Conservation (phyloP, 2,329 filamentous ascomycete genomes). For the Penicillium sp. region DNA sequence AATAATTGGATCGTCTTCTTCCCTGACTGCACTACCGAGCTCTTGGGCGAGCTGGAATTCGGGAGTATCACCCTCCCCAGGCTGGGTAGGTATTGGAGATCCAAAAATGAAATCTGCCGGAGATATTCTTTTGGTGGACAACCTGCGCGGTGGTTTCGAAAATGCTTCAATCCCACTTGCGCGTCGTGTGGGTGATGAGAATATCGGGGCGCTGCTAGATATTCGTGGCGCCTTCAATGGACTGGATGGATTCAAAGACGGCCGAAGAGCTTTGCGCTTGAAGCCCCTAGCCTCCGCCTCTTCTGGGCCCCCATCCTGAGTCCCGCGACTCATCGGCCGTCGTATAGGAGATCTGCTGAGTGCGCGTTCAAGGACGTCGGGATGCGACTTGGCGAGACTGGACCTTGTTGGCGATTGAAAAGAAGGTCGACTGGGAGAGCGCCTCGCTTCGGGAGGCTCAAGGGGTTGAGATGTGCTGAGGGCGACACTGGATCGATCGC, state of each 20-base stretch:
- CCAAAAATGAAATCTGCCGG: constrained; percentile 35
- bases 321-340: constrained; percentile 25
- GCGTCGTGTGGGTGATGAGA: constrained; percentile 31
- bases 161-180: constrained; percentile 40
- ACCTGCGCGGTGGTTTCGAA: constrained; percentile 40
- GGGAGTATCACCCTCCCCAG: constrained; percentile 26
- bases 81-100: constrained; percentile 25
- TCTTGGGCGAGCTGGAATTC: constrained; percentile 40
- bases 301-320: constrained; percentile 16
- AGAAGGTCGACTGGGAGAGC: constrained; percentile 54
- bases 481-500: constrained; percentile 55
- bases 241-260: constrained; percentile 37
- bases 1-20: constrained; percentile 25
- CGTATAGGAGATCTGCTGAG: constrained; percentile 45
- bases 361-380: constrained; percentile 58
- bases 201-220: constrained; percentile 16
- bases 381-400: constrained; percentile 65
- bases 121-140: constrained; percentile 39
- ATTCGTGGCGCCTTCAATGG: constrained; percentile 24
- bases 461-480: constrained; percentile 45
- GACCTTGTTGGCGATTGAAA: constrained; percentile 71
- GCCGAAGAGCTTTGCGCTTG: constrained; percentile 43
- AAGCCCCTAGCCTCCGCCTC: constrained; percentile 27
- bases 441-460: constrained; percentile 25
- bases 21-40: constrained; percentile 35